Base-by-base conservation (phyloP, 352 stramenopile species). In the Halophytophthora polymorphica region DNA sequence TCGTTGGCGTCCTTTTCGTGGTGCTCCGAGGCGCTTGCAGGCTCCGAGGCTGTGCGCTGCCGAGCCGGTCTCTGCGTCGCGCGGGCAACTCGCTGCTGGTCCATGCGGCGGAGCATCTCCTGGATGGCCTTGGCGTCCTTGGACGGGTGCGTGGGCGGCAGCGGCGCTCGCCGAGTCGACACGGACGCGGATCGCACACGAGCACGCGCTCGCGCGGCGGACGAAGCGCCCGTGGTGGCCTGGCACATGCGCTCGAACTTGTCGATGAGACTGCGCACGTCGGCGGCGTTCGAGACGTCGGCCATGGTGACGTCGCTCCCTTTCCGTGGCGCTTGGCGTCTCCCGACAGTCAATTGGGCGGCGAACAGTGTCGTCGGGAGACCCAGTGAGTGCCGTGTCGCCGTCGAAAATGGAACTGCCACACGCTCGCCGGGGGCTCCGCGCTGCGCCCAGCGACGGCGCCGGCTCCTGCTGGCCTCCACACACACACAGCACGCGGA, bases 181-280 rank as follows among this genome's bases (percentile, higher is more conserved):
- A 28, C 35, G 10, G 42, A 45, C 17, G 41, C 23, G 17, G 47
- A 52, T 43, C 51, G 44, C 12, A 39, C 28, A 29, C 22, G 46
- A 18, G 57, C 47, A 21, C 51, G 44, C 12, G 44, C 28, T 29
- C 22, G 46, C 19, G 57, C 47, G 19, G 28, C 42, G 14, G 51
- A 13, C 3, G 43, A n/a, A 13, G n/a, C 23, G 2, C 21, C 36
- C 13, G n/a, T 42, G 17, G 61, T 60, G 34, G 22, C 47, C 38
- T 52, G 51, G 15, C 51, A 52, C 55, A 76, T 62, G 25, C 57
- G 49, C 46, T 76, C 66, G 37, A 76, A 76, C 47, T 48, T 45
- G 38, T 70, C 34, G 39, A 76, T 72, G 15, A 72, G 63, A n/a
- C 44, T 61, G 51, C 70, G 51, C 34, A 72, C 66, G 13, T 49